Conservation (phyloP, 148 eudicot genomes). For the Diospyros kaki region DNA sequence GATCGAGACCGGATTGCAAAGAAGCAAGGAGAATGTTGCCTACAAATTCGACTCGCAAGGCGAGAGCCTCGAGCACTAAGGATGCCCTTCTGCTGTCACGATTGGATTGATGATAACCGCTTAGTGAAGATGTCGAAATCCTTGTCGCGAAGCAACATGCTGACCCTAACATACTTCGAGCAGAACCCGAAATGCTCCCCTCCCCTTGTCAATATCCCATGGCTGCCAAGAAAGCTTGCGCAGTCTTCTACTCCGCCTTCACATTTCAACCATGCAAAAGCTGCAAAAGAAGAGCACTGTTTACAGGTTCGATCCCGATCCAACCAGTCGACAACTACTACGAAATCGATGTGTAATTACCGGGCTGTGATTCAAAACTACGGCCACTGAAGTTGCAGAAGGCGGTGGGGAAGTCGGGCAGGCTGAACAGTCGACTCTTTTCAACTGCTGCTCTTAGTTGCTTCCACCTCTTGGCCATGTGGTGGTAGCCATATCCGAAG, state of each 20-base stretch:
- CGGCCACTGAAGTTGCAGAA: constrained; percentile 46
- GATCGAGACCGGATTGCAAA: too few species aligned
- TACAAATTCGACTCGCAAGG: too few species aligned
- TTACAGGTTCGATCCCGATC: background rate
- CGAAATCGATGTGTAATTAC: constrained; percentile 22
- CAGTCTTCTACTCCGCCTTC: constrained; percentile 39
- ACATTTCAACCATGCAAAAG: constrained; percentile 79
- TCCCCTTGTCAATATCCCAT: constrained; percentile 46
- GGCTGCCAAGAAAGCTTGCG: constrained; percentile 33
- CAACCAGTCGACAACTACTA: background rate
- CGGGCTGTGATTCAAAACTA: constrained; percentile 43
- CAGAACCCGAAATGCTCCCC: constrained; percentile 61
- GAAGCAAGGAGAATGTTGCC: too few species aligned
- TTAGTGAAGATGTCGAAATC: constrained; percentile 28
- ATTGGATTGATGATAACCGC: too few species aligned
- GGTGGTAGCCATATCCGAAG: constrained; percentile 35
- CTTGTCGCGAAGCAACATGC: constrained; percentile 63
- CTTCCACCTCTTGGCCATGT: constrained; percentile 65
- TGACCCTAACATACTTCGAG: constrained; percentile 47
- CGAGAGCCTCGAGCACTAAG: too few species aligned
- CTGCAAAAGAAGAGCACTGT: constrained; percentile 20
- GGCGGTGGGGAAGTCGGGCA: constrained; percentile 35
- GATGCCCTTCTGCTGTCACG: too few species aligned
- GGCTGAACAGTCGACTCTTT: constrained; percentile 21
- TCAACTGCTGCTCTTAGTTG: constrained; percentile 41